Percentiles rank a stretch among this genome's conserved stretches.
phyloP scores from a whole-genome alignment of 768 basidiomycete species.

The Amanita rubescens region DNA sequence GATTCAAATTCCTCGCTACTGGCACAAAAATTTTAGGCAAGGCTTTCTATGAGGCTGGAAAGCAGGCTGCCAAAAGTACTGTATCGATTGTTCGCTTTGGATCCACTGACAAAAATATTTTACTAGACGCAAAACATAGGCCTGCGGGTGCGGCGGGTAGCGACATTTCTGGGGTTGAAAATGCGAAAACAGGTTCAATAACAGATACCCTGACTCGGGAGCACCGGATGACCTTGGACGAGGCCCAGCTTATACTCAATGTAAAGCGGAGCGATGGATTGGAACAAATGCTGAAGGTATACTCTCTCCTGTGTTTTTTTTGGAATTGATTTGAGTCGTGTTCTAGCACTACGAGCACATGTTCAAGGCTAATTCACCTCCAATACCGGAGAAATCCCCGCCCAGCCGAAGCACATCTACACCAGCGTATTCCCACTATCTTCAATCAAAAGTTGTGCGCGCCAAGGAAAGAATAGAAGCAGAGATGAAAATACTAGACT shows the following conservation, averaged over 20 bases:
- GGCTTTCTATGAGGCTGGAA: constrained; percentile 84
- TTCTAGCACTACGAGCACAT: constrained; percentile 85
- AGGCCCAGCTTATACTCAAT: constrained; percentile 91
- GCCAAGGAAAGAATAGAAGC: constrained; percentile 94
- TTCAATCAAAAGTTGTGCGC: constrained; percentile 95
- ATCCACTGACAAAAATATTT: background rate
- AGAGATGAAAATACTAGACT: constrained; percentile 40
- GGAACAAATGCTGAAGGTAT: constrained; percentile 69
- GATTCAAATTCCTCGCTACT: constrained; percentile 70
- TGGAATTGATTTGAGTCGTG: constrained; percentile 1
- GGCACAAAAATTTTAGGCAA: constrained; percentile 83
- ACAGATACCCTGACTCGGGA: constrained; percentile 80
- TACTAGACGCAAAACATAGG: constrained; percentile 72
- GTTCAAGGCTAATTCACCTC: constrained; percentile 82
- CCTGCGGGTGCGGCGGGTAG: constrained; percentile 63
- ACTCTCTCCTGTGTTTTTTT: constrained; percentile 11
- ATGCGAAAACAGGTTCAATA: constrained; percentile 65
- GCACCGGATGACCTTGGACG: constrained; percentile 90
- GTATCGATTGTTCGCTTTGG: constrained; percentile 5
- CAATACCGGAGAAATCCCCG: constrained; percentile 42
- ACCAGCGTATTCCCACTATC: constrained; percentile 73
- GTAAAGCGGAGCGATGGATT: constrained; percentile 64
- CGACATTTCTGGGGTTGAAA: constrained; percentile 66
- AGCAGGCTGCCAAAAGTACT: constrained; percentile 91
- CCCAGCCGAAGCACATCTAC: constrained; percentile 25